Percentiles rank a stretch among this genome's conserved stretches.
These are phyloP conservation scores for Mrakiaceae sp. DNA, from an alignment of 1,284 basidiomycete genomes.

Conservation along the genomic window DNA sequence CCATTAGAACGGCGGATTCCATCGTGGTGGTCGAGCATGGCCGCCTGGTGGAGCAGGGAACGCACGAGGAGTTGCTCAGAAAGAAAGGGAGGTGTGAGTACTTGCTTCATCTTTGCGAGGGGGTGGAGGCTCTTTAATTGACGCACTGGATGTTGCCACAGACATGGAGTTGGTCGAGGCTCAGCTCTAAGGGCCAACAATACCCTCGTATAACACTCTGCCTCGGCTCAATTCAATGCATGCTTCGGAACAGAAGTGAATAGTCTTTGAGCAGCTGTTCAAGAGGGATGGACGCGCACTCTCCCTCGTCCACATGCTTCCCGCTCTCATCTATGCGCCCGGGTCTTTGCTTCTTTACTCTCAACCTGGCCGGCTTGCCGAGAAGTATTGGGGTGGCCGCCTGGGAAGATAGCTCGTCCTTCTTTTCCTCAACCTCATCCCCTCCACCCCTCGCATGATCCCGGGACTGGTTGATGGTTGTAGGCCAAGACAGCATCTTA, in stretches of 20 bases:
- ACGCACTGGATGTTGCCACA: neutral
- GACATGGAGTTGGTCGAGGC: conserved; percentile 4
- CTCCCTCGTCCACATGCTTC: neutral
- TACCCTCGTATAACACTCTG: neutral
- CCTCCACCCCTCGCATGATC: no score
- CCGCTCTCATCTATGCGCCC: neutral
- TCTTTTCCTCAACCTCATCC: no score
- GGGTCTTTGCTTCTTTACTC: no score
- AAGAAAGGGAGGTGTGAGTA: conserved; percentile 31
- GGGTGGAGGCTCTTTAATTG: neutral
- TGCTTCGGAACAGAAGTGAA: neutral
- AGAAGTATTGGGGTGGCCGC: no score
- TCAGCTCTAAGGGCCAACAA: conserved; percentile 1
- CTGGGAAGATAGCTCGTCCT: no score
- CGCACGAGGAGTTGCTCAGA: conserved; percentile 32
- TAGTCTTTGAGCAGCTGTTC: neutral
- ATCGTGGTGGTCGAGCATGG: conserved; percentile 38
- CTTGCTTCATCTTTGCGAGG: conserved; percentile 10
- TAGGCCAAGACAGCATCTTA: no score
- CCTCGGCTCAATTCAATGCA: neutral
- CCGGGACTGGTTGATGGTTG: no score
- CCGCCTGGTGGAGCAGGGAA: conserved; percentile 32
- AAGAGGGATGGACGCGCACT: neutral
- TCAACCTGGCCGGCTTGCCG: no score
- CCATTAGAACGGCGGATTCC: conserved; percentile 27